phyloP scores from a whole-genome alignment of 192 early-diverging fungal genomes.

The Entomortierella beljakovae region DNA sequence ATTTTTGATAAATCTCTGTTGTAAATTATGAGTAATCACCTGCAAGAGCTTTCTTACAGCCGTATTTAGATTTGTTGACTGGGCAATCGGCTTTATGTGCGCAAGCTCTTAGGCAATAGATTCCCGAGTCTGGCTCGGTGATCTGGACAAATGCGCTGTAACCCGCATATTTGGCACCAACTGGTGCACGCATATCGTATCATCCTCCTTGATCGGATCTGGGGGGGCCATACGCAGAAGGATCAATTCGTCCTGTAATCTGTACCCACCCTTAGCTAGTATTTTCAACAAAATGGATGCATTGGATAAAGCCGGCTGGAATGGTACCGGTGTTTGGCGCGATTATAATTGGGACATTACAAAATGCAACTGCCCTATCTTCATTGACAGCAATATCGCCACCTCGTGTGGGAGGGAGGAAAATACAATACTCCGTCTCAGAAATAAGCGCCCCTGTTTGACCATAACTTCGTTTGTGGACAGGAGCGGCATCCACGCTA shows the following conservation, averaged over 20 bases:
- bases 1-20: background rate
- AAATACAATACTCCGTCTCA: constrained; percentile 9
- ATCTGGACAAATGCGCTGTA: constrained; percentile 52
- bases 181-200: constrained; percentile 55
- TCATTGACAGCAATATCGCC: constrained; percentile 51
- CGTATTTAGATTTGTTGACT: background rate
- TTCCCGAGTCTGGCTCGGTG: constrained; percentile 44
- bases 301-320: constrained; percentile 49
- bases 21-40: constrained; percentile 7
- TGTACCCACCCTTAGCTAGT: constrained; percentile 39
- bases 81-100: constrained; percentile 22
- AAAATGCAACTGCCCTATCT: constrained; percentile 47
- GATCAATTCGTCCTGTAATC: constrained; percentile 46
- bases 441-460: constrained; percentile 17
- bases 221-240: constrained; percentile 36
- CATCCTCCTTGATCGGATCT: constrained; percentile 46
- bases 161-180: constrained; percentile 41
- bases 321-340: constrained; percentile 48
- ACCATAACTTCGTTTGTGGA: background rate
- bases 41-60: constrained; percentile 10
- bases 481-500: constrained; percentile 3
- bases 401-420: constrained; percentile 43
- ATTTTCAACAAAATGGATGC: constrained; percentile 52
- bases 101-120: constrained; percentile 54
- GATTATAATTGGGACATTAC: constrained; percentile 41